Conservation (phyloP, 2,329 filamentous ascomycete species). For the Alternaria sp. region DNA sequence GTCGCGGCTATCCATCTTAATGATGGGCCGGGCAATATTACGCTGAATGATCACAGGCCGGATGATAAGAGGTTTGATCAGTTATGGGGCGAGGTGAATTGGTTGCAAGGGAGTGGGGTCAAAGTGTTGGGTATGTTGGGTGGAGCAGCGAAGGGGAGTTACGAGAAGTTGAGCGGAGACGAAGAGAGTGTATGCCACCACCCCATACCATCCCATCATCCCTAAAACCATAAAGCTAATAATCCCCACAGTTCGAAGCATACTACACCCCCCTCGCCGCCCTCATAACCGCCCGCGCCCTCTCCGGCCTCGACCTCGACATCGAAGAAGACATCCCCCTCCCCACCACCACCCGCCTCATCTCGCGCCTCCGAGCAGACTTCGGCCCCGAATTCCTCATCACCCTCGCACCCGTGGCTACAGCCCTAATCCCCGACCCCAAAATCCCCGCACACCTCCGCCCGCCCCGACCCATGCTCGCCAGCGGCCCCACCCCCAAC, state of each 20-base stretch:
- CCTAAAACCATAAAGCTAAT: not conserved
- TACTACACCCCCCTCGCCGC: constrained; percentile 74
- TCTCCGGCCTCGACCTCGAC: constrained; percentile 51
- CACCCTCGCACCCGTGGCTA: constrained; percentile 81
- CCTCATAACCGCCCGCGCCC: constrained; percentile 64
- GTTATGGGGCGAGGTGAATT: constrained; percentile 78
- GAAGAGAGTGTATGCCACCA: constrained; percentile 38
- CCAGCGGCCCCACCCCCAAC: constrained; percentile 39
- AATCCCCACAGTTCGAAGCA: constrained; percentile 66
- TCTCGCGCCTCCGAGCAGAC: constrained; percentile 61
- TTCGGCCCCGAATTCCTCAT: constrained; percentile 76
- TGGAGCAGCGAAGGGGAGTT: constrained; percentile 80
- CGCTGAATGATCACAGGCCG: constrained; percentile 80
- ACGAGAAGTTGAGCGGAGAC: constrained; percentile 53
- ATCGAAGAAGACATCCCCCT: constrained; percentile 76
- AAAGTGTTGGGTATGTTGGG: constrained; percentile 88
- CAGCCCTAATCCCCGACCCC: constrained; percentile 65
- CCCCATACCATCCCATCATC: not conserved
- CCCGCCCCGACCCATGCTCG: constrained; percentile 37
- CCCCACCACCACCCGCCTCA: constrained; percentile 62
- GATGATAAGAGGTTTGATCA: constrained; percentile 70
- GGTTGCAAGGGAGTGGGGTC: constrained; percentile 75
- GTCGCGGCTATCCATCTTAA: constrained; percentile 88
- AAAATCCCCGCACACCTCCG: constrained; percentile 39
- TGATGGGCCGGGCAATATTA: constrained; percentile 67